Evolutionary conservation across 192 early-diverging fungal genomes (phyloP), one percentile per base, ranked within the genome.

Genomic region (Coemansia sp.): DNA sequence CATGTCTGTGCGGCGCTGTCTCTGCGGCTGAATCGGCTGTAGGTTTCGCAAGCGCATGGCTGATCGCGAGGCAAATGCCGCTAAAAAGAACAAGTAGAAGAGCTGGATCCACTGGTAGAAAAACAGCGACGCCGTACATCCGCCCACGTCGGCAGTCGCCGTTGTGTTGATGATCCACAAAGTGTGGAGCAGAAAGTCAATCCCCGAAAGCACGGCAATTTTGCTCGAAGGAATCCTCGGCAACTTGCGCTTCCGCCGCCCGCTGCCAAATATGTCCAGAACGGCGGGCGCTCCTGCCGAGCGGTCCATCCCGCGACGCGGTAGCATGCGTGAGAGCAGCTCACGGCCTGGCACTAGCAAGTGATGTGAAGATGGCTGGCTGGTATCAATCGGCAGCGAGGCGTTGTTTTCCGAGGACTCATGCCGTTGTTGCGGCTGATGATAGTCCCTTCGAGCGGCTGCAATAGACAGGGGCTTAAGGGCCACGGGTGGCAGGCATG

Each of bases 121-220:
- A n/a, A 80, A 74, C 42, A 80, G 17, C 17, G 77, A 58, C 1
- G 65, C 68, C 4, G 68, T 69, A 29, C 77, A 80, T 12, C 68
- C 58, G 31, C 38, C 41, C 1, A 35, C 19, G 1, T 22, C 53
- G 1, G 25, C 35, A 0, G 71, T 17, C 2, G 68, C 31, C 10
- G 64, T 70, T 6, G 71, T 74, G 62, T 80, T 80, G 31, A 67
- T 22, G 3, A 80, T 71, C 77, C 77, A 80, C 15, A 73, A 32
- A 4, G 64, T 24, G 35, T 80, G 77, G 56, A 80, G 14, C 3
- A 80, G 37, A 7, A 74, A 53, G 32, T 80, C 77, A 12, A 80
- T 67, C 10, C 60, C 68, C 19, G 77, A 74, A 0, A 80, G 65
- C 9, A 80, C 53, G 11, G 77, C 77, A 3, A 73, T 74, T 59